Evolutionary conservation across 2,329 filamentous ascomycete species (phyloP).

Genomic region (Chaetoscypha palmicola): DNA sequence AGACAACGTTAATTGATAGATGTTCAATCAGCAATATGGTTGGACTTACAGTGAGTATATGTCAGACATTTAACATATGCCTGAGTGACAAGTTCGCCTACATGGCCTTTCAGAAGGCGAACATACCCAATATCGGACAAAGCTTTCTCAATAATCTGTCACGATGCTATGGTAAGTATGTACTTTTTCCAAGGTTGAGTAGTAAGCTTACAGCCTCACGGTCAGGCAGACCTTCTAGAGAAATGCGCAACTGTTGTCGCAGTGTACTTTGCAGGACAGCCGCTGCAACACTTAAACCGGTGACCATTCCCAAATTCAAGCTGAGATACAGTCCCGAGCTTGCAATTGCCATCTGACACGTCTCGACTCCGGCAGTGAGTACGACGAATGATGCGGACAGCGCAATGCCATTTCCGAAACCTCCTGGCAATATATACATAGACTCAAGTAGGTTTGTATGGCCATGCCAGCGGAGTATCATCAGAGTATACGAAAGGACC

Average conservation of each 20-base stretch:
- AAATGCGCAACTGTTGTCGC: slow-evolving; percentile 12
- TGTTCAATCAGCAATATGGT: too few relatives aligned
- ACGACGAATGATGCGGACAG: slow-evolving; percentile 42
- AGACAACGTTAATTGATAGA: not conserved
- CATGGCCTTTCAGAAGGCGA: not conserved
- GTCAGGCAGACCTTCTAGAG: slow-evolving; percentile 1
- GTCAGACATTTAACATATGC: slow-evolving; percentile 5
- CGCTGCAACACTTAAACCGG: slow-evolving; percentile 18
- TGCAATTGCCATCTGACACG: slow-evolving; percentile 42
- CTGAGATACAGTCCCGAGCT: slow-evolving; percentile 41
- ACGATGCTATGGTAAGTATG: not conserved
- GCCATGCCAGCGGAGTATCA: slow-evolving; percentile 50
- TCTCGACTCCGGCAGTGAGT: slow-evolving; percentile 40
- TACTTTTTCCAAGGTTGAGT: not conserved
- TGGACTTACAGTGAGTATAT: slow-evolving; percentile 6
- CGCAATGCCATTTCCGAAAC: slow-evolving; percentile 43
- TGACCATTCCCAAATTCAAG: slow-evolving; percentile 19
- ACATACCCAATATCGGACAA: slow-evolving; percentile 8
- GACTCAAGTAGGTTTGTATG: slow-evolving; percentile 49
- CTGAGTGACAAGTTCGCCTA: slow-evolving; percentile 1
- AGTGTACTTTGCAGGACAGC: slow-evolving; percentile 17
- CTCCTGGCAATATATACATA: slow-evolving; percentile 51
- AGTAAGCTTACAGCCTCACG: not conserved
- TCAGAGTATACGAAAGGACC: slow-evolving; percentile 42
- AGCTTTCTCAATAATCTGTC: slow-evolving; percentile 1